Evolutionary conservation across 2,329 filamentous ascomycete species (phyloP).

Genomic region (Talaromyces funiculosus): DNA sequence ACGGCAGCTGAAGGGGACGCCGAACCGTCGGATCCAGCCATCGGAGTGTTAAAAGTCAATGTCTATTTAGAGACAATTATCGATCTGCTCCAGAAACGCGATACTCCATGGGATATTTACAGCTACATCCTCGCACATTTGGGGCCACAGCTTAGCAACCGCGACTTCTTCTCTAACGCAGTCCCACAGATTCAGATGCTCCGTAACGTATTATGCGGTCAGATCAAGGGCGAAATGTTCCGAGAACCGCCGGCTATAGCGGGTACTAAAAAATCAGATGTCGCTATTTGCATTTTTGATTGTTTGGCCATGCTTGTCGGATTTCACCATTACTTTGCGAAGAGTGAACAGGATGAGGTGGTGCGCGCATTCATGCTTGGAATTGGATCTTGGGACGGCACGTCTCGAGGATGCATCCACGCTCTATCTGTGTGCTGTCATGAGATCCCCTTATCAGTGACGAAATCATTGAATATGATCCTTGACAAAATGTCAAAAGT

Average conservation of each 20-base stretch:
- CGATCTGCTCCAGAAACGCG: conserved; percentile 61
- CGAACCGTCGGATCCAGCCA: conserved; percentile 26
- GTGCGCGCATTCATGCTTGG: conserved; percentile 81
- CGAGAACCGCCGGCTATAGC: conserved; percentile 74
- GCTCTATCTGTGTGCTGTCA: conserved; percentile 92
- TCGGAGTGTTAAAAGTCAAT: conserved; percentile 51
- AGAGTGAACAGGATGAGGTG: conserved; percentile 81
- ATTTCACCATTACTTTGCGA: conserved; percentile 79
- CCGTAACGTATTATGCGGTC: conserved; percentile 71
- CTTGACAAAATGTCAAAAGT: conserved; percentile 92
- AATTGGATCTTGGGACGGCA: conserved; percentile 76
- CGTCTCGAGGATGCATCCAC: conserved; percentile 89
- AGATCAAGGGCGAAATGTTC: conserved; percentile 70
- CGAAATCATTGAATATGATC: conserved; percentile 77
- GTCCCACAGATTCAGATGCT: conserved; percentile 70
- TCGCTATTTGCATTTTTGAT: conserved; percentile 83
- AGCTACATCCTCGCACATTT: conserved; percentile 83
- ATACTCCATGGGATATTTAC: conserved; percentile 85
- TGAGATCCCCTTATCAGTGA: conserved; percentile 81
- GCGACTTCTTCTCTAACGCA: conserved; percentile 71
- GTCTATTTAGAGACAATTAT: conserved; percentile 74
- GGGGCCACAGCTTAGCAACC: conserved; percentile 82
- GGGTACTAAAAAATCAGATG: conserved; percentile 77
- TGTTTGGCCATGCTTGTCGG: conserved; percentile 81
- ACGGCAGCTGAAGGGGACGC: conserved; percentile 20